Conservation (phyloP, 768 basidiomycete genomes). For the Megacollybia marginata region DNA sequence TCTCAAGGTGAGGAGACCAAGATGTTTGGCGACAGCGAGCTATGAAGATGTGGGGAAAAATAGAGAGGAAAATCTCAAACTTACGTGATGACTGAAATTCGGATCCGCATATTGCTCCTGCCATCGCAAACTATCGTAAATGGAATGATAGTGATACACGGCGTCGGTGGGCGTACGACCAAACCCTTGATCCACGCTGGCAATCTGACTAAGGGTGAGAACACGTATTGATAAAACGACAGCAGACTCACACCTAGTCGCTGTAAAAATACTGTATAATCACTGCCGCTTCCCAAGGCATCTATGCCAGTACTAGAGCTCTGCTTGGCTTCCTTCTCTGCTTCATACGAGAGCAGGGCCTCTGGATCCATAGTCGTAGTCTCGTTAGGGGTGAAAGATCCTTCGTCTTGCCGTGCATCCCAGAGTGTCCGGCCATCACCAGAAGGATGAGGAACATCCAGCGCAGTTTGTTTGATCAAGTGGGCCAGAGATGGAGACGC, state of each 20-base stretch:
- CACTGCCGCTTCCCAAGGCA: constrained; percentile 81
- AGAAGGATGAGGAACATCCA: constrained; percentile 70
- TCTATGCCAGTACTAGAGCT: constrained; percentile 35
- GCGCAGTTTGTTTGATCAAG: constrained; percentile 59
- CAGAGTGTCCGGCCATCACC: constrained; percentile 60
- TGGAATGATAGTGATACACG: constrained; percentile 55
- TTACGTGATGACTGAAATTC: constrained; percentile 53
- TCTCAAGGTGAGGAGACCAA: constrained; percentile 49
- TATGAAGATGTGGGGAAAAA: constrained; percentile 14
- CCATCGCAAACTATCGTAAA: constrained; percentile 54
- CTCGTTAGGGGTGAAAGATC: constrained; percentile 29
- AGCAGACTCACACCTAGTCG: constrained; percentile 48
- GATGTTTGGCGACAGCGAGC: constrained; percentile 28
- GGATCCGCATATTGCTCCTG: constrained; percentile 59
- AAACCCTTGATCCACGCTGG: constrained; percentile 15
- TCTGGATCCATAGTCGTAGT: constrained; percentile 22
- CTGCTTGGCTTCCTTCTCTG: constrained; percentile 22
- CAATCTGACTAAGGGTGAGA: constrained; percentile 4
- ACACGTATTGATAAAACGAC: neutral
- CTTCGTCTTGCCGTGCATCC: constrained; percentile 64
- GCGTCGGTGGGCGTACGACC: constrained; percentile 22
- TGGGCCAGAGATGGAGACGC: constrained; percentile 44
- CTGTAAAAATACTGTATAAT: constrained; percentile 90
- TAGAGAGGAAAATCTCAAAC: constrained; percentile 8
- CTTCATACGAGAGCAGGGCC: constrained; percentile 27